These are phyloP conservation scores for Hypoxylon trugodes DNA, from an alignment of 495 filamentous ascomycete species.

Conservation along the genomic window DNA sequence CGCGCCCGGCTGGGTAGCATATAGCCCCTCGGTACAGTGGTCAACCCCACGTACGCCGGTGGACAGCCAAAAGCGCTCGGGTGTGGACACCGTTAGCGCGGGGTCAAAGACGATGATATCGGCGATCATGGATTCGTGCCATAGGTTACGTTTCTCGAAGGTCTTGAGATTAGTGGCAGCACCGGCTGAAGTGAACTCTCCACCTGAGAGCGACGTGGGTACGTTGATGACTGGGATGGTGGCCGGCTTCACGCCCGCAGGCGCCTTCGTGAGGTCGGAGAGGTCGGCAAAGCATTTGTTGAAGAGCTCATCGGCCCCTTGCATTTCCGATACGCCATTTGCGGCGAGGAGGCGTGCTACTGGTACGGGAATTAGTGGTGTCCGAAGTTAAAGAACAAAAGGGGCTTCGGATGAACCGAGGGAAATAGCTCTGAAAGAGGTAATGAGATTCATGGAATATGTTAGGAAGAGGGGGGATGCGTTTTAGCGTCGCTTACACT, in stretches of 20 bases:
- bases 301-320: constrained; percentile 55
- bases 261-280: neutral
- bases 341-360: constrained; percentile 56
- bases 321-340: constrained; percentile 55
- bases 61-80: constrained; percentile 66
- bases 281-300: constrained; percentile 40
- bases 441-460: neutral
- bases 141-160: constrained; percentile 63
- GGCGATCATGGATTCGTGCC: constrained; percentile 55
- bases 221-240: constrained; percentile 66
- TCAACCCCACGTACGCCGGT: constrained; percentile 70
- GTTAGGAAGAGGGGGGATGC: neutral
- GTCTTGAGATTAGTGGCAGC: constrained; percentile 63
- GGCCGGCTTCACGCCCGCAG: constrained; percentile 37
- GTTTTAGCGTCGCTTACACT: constrained; percentile 39
- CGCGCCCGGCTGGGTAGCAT: constrained; percentile 46
- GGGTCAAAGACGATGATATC: constrained; percentile 68
- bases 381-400: neutral
- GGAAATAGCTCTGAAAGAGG: no score
- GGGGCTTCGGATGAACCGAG: neutral
- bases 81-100: constrained; percentile 61
- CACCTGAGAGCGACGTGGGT: constrained; percentile 69
- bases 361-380: neutral
- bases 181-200: constrained; percentile 66
- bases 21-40: constrained; percentile 70